Evolutionary conservation across 345 rosid species (phyloP), one percentile per base, ranked within the genome.

Genomic region (Eucalyptus cloeziana): DNA sequence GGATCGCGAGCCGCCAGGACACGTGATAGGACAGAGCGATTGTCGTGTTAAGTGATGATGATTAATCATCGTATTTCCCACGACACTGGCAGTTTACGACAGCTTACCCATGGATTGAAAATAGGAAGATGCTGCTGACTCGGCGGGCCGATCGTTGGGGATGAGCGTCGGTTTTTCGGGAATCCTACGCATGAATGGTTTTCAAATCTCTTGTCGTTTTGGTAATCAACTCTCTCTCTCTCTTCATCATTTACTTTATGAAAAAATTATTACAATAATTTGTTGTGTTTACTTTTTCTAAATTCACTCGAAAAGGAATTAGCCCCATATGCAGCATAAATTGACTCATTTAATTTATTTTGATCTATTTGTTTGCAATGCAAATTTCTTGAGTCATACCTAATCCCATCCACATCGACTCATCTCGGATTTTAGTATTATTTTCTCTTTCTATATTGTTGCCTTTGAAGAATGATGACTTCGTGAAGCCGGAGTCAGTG

Each of bases 321-420:
- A 58, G 15, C 1, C 67, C 6, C 7, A 60, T 56, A 0, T 56
- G 30, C 30, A 6, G 30, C 30, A 6, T 52, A 1, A 21, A 52
- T 52, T 2, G 0, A 52, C 25, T 21, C 5, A 21, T 52, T 52
- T 21, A 52, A 19, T 0, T 0, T 1, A 0, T 52, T 52, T 52
- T 52, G 2, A 52, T 0, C 1, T 52, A 19, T 52, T 17, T 52
- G 2, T 52, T 52, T 3, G 0, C 4, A 3, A 7, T 19, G 58
- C 24, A 52, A 3, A 52, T 19, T 51, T 52, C 24, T 52, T 1
- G 2, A 17, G 58, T 52, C 58, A 52, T 52, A 19, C 1, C 58
- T 0, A 52, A 52, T 52, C 1, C 24, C 58, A 52, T 19, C 4
- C 10, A 7, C 2, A 52, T 4, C 2, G 4, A 52, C 9, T 52